Percentiles rank a stretch among this genome's conserved stretches.
phyloP scores from a whole-genome alignment of 108 stramenopile species.

The Conticribra guillardii region DNA sequence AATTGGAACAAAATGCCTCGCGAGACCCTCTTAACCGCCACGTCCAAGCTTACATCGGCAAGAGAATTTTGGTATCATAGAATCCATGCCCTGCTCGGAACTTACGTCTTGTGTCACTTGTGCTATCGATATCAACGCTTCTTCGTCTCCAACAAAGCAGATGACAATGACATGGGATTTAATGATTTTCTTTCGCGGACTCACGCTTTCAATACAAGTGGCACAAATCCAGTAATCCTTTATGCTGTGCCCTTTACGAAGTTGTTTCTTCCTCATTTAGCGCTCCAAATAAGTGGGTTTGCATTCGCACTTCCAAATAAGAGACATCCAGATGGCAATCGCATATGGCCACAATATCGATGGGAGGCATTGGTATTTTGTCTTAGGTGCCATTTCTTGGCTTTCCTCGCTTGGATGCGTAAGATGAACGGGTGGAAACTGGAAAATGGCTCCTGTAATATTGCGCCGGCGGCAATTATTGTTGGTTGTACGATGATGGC shows the following conservation, averaged over 20 bases:
- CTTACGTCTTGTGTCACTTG: slow-evolving; percentile 22
- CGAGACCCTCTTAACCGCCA: not conserved
- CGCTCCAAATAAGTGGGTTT: slow-evolving; percentile 23
- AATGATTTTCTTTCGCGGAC: not conserved
- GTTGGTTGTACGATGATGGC: slow-evolving; percentile 11
- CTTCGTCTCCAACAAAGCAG: not conserved
- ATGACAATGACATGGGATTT: slow-evolving; percentile 14
- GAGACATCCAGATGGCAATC: slow-evolving; percentile 32
- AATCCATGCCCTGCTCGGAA: slow-evolving; percentile 16
- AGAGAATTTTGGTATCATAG: slow-evolving; percentile 15
- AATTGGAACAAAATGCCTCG: not conserved
- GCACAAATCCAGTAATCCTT: not conserved
- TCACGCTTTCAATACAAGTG: not conserved
- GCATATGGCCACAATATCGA: slow-evolving; percentile 35
- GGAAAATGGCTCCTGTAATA: not conserved
- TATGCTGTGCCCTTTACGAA: not conserved
- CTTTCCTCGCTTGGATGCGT: slow-evolving; percentile 15
- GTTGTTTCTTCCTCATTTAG: slow-evolving; percentile 25
- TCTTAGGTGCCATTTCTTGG: slow-evolving; percentile 2
- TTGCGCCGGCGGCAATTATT: slow-evolving; percentile 11
- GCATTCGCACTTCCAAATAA: slow-evolving; percentile 11
- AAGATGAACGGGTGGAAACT: slow-evolving; percentile 1
- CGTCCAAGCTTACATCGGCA: not conserved
- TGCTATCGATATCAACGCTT: slow-evolving; percentile 9
- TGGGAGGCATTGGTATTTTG: slow-evolving; percentile 30